Conservation (phyloP, 805 yeast species). For the Saccharomycopsis microspora region DNA sequence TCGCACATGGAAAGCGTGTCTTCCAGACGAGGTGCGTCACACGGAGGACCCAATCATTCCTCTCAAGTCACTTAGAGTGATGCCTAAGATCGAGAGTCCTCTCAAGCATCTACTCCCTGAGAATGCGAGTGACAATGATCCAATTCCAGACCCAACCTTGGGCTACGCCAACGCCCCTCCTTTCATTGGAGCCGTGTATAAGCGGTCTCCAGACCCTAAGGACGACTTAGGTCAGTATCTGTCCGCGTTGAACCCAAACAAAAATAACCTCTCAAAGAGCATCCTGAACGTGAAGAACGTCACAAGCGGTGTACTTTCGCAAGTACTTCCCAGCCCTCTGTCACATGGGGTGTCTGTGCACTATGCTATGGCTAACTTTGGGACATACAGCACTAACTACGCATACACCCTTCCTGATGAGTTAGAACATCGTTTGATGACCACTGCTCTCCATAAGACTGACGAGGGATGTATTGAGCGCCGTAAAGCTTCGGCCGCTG, state of each 20-base stretch:
- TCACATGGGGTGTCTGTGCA: slow-evolving; percentile 1
- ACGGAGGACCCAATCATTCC: slow-evolving; percentile 71
- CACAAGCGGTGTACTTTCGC: slow-evolving; percentile 13
- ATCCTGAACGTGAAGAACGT: slow-evolving; percentile 15
- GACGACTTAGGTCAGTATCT: slow-evolving; percentile 58
- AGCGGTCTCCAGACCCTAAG: slow-evolving; percentile 59
- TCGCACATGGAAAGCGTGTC: slow-evolving; percentile 96
- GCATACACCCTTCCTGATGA: slow-evolving; percentile 5
- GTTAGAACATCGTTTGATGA: neutral
- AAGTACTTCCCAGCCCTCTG: neutral
- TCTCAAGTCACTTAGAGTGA: slow-evolving; percentile 52
- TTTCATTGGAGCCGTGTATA: slow-evolving; percentile 81
- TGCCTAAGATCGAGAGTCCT: slow-evolving; percentile 77
- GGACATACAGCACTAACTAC: slow-evolving; percentile 2
- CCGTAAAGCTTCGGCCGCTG: neutral
- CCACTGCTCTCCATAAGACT: neutral
- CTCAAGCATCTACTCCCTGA: slow-evolving; percentile 66
- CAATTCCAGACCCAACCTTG: slow-evolving; percentile 71
- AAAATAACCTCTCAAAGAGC: slow-evolving; percentile 13
- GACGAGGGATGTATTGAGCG: neutral
- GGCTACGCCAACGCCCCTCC: slow-evolving; percentile 89
- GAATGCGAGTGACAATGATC: slow-evolving; percentile 60
- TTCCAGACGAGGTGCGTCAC: slow-evolving; percentile 92
- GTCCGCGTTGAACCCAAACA: slow-evolving; percentile 11
- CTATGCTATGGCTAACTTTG: slow-evolving; percentile 8